Base-by-base conservation (phyloP, 768 basidiomycete genomes). In the Termitomyces sp. region DNA sequence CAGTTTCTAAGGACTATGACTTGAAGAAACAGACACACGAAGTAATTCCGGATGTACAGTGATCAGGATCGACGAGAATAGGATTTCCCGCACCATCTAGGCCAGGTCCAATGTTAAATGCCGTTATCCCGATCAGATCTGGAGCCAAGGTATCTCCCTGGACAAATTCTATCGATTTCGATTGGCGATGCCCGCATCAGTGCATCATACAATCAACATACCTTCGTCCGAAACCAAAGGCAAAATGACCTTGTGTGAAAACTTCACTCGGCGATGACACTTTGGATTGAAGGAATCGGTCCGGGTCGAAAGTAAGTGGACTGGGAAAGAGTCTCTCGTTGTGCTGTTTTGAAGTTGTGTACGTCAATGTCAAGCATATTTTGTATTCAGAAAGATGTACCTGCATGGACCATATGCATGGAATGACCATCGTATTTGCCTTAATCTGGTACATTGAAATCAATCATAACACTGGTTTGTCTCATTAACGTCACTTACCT, bases 341-440 rank as follows among this genome's bases (percentile, higher is more conserved):
- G 20, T 46, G 52, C 52, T 53, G 31, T 23, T 7, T 25, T 4
- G 35, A 7, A n/a, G n/a, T n/a, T 23, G n/a, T 35, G 2, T 9
- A 11, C 7, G 5, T 33, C 20, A 29, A 2, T 10, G 13, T 18
- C 12, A 15, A 23, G 27, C 2, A 2, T 12, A 23, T 1, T 13
- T 9, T 7, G 4, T 18, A 18, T 29, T n/a, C 11, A 5, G 5
- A 29, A n/a, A 41, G n/a, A 9, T 10, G 4, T 4, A 53, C 52
- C 33, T 53, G 44, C 52, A 53, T 46, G 6, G 52, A 53, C 52
- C 52, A 53, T 2, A 53, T n/a, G 23, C 52, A 53, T 5, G 52
- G 52, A 10, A 53, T 53, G 16, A 53, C 52, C 15, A 40, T 47
- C 5, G 44, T 53, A 13, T 53, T 53, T 33, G 50, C 51, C 16